Base-by-base conservation (phyloP, 1,284 basidiomycete species). In the Boletus semigastroideus region DNA sequence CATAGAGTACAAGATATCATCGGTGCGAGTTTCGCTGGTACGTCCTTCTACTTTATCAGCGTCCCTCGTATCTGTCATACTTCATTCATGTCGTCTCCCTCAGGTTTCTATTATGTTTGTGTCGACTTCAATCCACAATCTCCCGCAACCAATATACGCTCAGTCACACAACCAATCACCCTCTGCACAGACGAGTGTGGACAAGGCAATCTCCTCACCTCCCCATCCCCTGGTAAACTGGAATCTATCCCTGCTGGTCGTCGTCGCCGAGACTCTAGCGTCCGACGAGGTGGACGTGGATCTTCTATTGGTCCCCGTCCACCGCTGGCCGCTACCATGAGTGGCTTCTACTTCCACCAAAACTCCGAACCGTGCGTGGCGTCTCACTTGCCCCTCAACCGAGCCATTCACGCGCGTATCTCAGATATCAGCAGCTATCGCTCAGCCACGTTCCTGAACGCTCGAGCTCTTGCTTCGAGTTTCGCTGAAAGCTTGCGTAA, bases 11-110 rank as follows among this genome's bases (percentile, higher is more conserved):
- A 92, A 66, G 93, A 96, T 71, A 97, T 98, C 69, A 93, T 85
- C 62, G 95, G 95, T 28, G 95, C 95, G 5, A 94, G 90, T 67
- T 98, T 96, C 73, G 94, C 93, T 56, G 93, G 93, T 92, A 61
- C 65, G 81, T 74, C 38, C 39, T 45, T 20, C 46, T 25, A 14
- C 33, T 37, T 16, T 27, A 11, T 22, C 10, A n/a, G 41, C 16
- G 10, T 31, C 30, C 19, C 42, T 31, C 28, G 9, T 17, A 25
- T 17, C 22, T 19, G 31, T 52, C 42, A 38, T 56, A 14, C 48
- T 33, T 38, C 37, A 30, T 45, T 51, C 9, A 39, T 25, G 19
- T 44, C 28, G 38, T 59, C 58, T 31, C 13, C 40, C 11, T 41
- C 66, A 91, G 87, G 90, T 49, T 91, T 94, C 72, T 93, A 94